Evolutionary conservation across 73 alveolate genomes (phyloP), one percentile per base, ranked within the genome.

Genomic region (Diophrys appendiculata): DNA sequence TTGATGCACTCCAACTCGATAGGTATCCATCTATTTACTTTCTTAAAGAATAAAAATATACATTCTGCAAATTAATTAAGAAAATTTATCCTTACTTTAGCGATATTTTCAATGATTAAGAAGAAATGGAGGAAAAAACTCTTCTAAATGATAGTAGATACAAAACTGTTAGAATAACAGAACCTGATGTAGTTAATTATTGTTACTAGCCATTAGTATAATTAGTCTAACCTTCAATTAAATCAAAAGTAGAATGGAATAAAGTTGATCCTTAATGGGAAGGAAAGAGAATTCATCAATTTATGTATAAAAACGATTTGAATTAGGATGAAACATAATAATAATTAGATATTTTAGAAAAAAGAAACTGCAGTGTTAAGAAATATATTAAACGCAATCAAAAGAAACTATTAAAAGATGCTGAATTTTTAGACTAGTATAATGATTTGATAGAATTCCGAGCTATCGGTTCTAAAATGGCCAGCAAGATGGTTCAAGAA

Each of bases 131-230:
- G 53, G 68, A 80, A 0, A 26, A n/a, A 11, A 30, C 65, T 29
- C 52, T 80, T 5, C 28, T 52, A 43, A 80, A 80, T 35, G 88
- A 80, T 35, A 0, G 64, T 3, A 27, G 56, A 27, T 82, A 29
- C 64, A 82, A 82, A 32, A 82, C 82, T 26, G 35, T 73, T 23
- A 29, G 90, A 22, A 76, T 81, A 11, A 60, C 79, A 0, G 89
- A 81, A 72, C 89, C 89, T 25, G 89, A 81, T 33, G n/a, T 72
- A 8, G 55, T 81, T 32, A 67, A 29, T n/a, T 72, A 72, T 24
- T 35, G 24, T 72, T 28, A 29, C 32, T 8, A 11, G 24, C 89
- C 89, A 3, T 34, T 81, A 26, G 65, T 81, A n/a, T 56, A 81
- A 33, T 60, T 81, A 25, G 70, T 72, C 22, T 69, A 81, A 60